A percentile compares a stretch with the other conserved stretches of the same genome.
Conservation (phyloP, 495 filamentous ascomycete species). For the Endocarpon pusillum region DNA sequence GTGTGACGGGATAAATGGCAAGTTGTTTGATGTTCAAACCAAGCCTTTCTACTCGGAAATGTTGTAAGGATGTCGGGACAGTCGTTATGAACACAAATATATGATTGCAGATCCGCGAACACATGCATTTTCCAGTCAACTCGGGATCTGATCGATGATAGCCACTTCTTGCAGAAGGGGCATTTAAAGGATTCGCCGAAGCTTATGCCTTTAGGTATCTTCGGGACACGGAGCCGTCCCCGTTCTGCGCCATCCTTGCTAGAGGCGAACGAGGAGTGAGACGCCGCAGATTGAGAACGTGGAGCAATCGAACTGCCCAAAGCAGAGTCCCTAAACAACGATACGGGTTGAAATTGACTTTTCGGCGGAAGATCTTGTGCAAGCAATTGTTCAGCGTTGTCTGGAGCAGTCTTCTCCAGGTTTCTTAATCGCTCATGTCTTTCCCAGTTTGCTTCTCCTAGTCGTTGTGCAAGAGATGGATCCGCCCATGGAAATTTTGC, state of each 20-base stretch:
- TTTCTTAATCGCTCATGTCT: constrained; percentile 2
- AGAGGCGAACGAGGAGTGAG: constrained; percentile 8
- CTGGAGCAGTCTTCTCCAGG: background rate
- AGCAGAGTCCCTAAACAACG: constrained; percentile 8
- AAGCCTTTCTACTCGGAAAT: too few species aligned
- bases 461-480: constrained; percentile 3
- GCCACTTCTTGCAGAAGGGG: constrained; percentile 2
- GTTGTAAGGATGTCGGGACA: too few species aligned
- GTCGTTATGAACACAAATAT: too few species aligned
- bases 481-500: constrained; percentile 5
- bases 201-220: constrained; percentile 2
- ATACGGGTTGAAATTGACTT: constrained; percentile 4
- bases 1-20: too few species aligned
- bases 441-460: constrained; percentile 12
- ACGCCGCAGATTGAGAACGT: constrained; percentile 5
- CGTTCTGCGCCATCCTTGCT: constrained; percentile 1
- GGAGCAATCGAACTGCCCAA: constrained; percentile 6
- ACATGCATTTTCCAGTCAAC: constrained; percentile 10
- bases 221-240: constrained; percentile 5
- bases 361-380: background rate
- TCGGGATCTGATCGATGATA: constrained; percentile 5
- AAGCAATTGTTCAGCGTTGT: background rate
- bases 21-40: too few species aligned
- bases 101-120: too few species aligned
- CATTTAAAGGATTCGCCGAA: constrained; percentile 7